Evolutionary conservation across 768 basidiomycete species (phyloP).

Genomic region (Serendipita indica): DNA sequence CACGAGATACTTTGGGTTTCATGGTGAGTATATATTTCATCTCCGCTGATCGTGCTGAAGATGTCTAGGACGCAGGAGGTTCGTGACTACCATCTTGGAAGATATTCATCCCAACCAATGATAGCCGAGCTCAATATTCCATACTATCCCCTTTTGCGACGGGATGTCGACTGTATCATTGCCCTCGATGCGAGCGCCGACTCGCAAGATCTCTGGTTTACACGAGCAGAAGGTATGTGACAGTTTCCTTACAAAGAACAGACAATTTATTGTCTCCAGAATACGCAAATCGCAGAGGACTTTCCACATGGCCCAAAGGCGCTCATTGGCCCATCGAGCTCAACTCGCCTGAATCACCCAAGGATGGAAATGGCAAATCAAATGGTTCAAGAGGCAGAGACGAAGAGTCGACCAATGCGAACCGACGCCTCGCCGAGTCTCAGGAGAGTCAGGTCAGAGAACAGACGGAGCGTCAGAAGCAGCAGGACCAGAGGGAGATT

Average conservation of each 20-base stretch:
- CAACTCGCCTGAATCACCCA: background rate
- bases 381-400: background rate
- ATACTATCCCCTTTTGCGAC: constrained; percentile 19
- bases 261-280: constrained; percentile 11
- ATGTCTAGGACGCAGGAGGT: constrained; percentile 20
- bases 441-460: constrained; percentile 14
- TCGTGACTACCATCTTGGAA: background rate
- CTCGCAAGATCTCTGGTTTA: constrained; percentile 21
- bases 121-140: constrained; percentile 20
- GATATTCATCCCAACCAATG: background rate
- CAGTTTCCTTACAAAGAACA: background rate
- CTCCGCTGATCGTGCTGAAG: background rate
- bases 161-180: constrained; percentile 20
- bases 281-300: constrained; percentile 11
- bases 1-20: constrained; percentile 19
- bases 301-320: constrained; percentile 16
- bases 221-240: constrained; percentile 18
- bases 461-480: constrained; percentile 14
- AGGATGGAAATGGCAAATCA: background rate
- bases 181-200: constrained; percentile 19
- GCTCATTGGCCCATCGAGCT: constrained; percentile 16
- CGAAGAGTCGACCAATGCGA: constrained; percentile 12
- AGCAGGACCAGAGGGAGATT: constrained; percentile 2
- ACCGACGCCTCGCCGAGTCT: constrained; percentile 13
- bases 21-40: constrained; percentile 15